Conservation (phyloP, 164 flowering plant genomes). For the Magnolia kwangsiensis region DNA sequence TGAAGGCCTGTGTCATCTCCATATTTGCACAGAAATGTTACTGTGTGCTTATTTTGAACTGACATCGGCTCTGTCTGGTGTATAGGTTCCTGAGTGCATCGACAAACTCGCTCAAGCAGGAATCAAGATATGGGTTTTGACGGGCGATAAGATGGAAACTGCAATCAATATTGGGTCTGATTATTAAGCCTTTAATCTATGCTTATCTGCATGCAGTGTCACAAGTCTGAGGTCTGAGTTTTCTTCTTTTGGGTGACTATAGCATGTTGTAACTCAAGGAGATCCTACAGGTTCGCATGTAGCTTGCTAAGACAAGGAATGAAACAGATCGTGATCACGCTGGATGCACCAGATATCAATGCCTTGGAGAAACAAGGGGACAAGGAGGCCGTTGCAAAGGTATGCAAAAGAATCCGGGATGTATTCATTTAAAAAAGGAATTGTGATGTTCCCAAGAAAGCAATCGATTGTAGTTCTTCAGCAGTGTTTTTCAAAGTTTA, state of each 20-base stretch:
- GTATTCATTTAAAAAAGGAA: not conserved
- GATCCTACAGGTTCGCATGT: conserved; percentile 69
- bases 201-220: not conserved
- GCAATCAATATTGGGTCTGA: conserved; percentile 86
- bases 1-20: not conserved
- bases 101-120: conserved; percentile 75
- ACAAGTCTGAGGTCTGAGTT: not conserved
- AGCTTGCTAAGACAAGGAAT: conserved; percentile 71
- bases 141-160: conserved; percentile 93
- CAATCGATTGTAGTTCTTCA: not conserved
- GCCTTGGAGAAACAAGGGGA: conserved; percentile 63
- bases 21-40: not conserved
- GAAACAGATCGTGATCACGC: conserved; percentile 62
- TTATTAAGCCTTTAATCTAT: not conserved
- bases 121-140: conserved; percentile 80
- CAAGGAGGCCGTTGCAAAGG: conserved; percentile 64
- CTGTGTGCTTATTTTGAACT: not conserved
- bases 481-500: not conserved
- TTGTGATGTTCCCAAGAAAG: not conserved
- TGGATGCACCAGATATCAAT: conserved; percentile 56
- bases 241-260: conserved; percentile 6
- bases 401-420: conserved; percentile 19
- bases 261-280: conserved; percentile 6
- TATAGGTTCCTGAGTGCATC: conserved; percentile 89
- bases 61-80: not conserved